Evolutionary conservation across 306 rosid species (phyloP).

Genomic region (Morella rubra): DNA sequence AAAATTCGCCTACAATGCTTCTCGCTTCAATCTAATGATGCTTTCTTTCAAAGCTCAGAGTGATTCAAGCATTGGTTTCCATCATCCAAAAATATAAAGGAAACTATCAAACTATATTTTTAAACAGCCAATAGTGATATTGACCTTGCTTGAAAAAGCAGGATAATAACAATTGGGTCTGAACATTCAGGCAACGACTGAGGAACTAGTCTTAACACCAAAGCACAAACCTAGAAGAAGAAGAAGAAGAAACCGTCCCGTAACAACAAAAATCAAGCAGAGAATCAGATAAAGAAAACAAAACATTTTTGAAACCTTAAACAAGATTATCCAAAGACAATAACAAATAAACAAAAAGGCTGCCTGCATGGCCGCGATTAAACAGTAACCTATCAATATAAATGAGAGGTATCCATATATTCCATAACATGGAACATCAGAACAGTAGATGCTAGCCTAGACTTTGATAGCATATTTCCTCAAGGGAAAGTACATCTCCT

Average conservation of each 20-base stretch:
- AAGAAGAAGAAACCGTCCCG: no score
- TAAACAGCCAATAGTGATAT: background rate
- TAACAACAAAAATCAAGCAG: no score
- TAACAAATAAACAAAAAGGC: slow-evolving; percentile 5
- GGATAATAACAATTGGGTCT: background rate
- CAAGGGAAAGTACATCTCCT: slow-evolving; percentile 66
- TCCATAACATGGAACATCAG: slow-evolving; percentile 8
- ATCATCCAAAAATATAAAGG: background rate
- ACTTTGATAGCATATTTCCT: slow-evolving; percentile 93
- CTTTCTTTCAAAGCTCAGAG: no score
- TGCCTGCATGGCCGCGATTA: background rate
- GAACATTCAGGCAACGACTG: background rate
- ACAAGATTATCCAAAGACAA: background rate
- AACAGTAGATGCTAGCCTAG: slow-evolving; percentile 38
- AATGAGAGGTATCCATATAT: slow-evolving; percentile 4
- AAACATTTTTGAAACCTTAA: background rate
- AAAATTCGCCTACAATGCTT: no score
- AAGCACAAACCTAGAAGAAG: background rate
- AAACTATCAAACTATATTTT: background rate
- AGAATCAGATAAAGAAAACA: no score
- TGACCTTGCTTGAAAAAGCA: background rate
- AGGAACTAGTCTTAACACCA: background rate
- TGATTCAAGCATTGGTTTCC: no score
- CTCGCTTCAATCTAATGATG: no score
- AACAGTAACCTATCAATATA: slow-evolving; percentile 4